These are phyloP conservation scores for Theobroma cacao DNA, from an alignment of 345 rosid species.

Conservation along the genomic window DNA sequence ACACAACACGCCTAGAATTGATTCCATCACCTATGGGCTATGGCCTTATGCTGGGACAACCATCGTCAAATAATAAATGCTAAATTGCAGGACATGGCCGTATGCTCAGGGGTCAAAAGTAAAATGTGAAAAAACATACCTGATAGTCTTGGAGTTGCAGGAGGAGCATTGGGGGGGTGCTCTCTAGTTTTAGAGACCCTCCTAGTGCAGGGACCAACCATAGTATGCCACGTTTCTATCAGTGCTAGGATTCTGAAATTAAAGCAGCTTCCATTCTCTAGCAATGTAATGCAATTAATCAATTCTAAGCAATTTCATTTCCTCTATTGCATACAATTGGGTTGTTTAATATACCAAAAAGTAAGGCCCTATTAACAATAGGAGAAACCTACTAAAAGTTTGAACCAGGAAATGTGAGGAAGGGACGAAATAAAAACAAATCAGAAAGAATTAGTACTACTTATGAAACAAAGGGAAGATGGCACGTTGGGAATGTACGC, in stretches of 20 bases:
- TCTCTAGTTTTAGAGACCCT: not conserved
- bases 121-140: not conserved
- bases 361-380: not conserved
- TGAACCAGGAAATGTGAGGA: not conserved
- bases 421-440: not conserved
- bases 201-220: not conserved
- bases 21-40: not conserved
- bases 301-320: not conserved
- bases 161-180: not conserved
- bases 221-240: not conserved
- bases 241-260: not conserved
- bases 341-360: not conserved
- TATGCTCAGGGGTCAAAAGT: slow-evolving; percentile 1
- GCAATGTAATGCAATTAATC: not conserved
- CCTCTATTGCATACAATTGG: not conserved
- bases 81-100: not conserved
- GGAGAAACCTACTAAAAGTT: not conserved
- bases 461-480: not conserved
- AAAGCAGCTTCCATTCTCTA: not conserved
- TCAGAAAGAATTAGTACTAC: not conserved
- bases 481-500: not conserved
- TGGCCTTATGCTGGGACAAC: not conserved
- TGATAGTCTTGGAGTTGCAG: not conserved
- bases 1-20: not conserved
- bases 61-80: not conserved